These are phyloP conservation scores for Malania oleifera DNA, from an alignment of 164 flowering plant species.

Conservation along the genomic window DNA sequence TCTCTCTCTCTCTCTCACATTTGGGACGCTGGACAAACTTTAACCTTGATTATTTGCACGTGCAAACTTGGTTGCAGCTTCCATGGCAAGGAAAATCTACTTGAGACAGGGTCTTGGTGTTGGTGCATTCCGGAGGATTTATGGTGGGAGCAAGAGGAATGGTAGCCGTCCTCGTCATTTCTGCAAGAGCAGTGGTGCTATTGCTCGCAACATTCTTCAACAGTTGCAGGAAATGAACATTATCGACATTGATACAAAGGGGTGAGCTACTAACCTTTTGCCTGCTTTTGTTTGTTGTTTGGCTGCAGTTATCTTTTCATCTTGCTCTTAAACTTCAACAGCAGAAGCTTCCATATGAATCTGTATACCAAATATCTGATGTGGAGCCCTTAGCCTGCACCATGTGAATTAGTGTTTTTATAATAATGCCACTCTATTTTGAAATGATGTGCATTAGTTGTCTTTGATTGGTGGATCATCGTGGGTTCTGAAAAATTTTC, in stretches of 20 bases:
- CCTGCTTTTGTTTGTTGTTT: no score
- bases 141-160: slow-evolving; percentile 92
- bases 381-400: no score
- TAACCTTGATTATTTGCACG: not conserved
- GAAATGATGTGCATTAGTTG: no score
- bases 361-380: no score
- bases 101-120: slow-evolving; percentile 86
- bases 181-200: slow-evolving; percentile 85
- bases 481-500: no score
- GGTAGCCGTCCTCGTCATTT: slow-evolving; percentile 89
- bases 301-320: no score
- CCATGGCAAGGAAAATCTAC: slow-evolving; percentile 68
- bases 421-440: no score
- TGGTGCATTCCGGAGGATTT: slow-evolving; percentile 78
- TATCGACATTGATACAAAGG: slow-evolving; percentile 64
- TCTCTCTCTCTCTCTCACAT: not conserved
- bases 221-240: slow-evolving; percentile 69
- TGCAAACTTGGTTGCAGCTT: slow-evolving; percentile 40
- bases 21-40: not conserved
- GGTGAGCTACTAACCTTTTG: no score
- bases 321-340: no score
- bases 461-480: no score
- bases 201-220: slow-evolving; percentile 83
- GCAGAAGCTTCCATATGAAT: no score
- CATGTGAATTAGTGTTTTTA: no score